Evolutionary conservation across 305 asterid species (phyloP).

Genomic region (Fraxinus baroniana): DNA sequence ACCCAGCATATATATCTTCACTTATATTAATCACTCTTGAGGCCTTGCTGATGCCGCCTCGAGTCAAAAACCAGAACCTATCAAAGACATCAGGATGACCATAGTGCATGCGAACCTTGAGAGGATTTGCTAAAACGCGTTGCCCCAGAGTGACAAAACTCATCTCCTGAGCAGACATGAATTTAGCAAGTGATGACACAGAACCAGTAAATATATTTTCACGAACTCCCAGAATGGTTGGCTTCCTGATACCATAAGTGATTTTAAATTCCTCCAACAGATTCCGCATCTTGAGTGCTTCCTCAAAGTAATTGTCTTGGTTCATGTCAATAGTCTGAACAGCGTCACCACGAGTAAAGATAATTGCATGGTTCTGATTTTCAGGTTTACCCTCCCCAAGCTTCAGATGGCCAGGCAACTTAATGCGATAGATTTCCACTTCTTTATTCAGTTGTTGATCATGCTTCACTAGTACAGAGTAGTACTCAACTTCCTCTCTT

Average conservation of each 20-base stretch:
- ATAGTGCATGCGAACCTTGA: conserved; percentile 92
- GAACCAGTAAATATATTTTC: conserved; percentile 95
- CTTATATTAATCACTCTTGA: conserved; percentile 90
- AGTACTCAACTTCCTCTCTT: conserved; percentile 77
- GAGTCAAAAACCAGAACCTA: conserved; percentile 89
- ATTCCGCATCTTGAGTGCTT: conserved; percentile 93
- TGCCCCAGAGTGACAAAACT: conserved; percentile 95
- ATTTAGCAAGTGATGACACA: conserved; percentile 92
- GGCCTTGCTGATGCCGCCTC: conserved; percentile 98
- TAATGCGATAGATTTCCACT: conserved; percentile 84
- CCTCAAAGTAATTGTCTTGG: conserved; percentile 94
- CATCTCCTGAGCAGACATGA: conserved; percentile 97
- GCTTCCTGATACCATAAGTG: conserved; percentile 73
- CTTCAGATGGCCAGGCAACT: conserved; percentile 88
- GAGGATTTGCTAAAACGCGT: conserved; percentile 85
- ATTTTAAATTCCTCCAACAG: conserved; percentile 85
- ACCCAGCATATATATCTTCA: conserved; percentile 96
- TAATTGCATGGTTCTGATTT: conserved; percentile 94
- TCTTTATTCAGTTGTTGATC: conserved; percentile 69
- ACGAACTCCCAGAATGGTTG: conserved; percentile 91
- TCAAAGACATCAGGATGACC: conserved; percentile 96
- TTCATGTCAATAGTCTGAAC: conserved; percentile 95
- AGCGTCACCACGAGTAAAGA: conserved; percentile 96
- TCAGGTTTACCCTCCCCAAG: conserved; percentile 99
- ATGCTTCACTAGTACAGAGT: conserved; percentile 86